A percentile compares a stretch with the other conserved stretches of the same genome.
Conservation (phyloP, 2,329 filamentous ascomycete species). For the Grosmannia clavigera region DNA sequence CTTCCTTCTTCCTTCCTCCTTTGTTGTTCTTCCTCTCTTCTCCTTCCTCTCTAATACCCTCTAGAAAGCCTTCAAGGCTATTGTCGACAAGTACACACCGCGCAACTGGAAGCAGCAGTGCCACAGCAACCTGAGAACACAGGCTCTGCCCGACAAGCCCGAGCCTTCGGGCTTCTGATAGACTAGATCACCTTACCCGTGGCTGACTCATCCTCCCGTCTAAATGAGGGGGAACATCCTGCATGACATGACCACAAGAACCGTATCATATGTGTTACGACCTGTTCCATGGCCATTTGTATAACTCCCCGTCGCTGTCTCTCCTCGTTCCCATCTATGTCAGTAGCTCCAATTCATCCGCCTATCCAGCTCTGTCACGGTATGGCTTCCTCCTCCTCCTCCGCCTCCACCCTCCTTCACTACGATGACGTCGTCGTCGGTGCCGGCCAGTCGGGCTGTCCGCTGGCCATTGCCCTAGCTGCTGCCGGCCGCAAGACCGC, state of each 20-base stretch:
- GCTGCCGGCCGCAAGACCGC: neutral
- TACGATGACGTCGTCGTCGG: neutral
- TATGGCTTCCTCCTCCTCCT: too few species aligned
- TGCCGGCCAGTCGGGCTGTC: neutral
- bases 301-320: too few species aligned
- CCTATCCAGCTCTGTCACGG: too few species aligned
- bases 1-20: neutral
- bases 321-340: too few species aligned
- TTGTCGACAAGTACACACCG: constrained; percentile 85
- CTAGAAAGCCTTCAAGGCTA: constrained; percentile 77
- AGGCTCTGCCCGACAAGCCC: constrained; percentile 33
- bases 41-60: constrained; percentile 1
- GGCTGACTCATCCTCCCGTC: too few species aligned
- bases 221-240: too few species aligned
- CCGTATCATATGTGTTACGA: too few species aligned
- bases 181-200: too few species aligned
- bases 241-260: too few species aligned
- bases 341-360: too few species aligned
- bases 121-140: constrained; percentile 27
- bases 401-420: neutral
- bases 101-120: constrained; percentile 56
- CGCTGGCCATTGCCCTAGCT: neutral
- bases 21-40: neutral
- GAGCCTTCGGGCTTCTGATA: constrained; percentile 39
- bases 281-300: too few species aligned